phyloP scores from a whole-genome alignment of 148 eudicot species.

The Limonium bicolor region DNA sequence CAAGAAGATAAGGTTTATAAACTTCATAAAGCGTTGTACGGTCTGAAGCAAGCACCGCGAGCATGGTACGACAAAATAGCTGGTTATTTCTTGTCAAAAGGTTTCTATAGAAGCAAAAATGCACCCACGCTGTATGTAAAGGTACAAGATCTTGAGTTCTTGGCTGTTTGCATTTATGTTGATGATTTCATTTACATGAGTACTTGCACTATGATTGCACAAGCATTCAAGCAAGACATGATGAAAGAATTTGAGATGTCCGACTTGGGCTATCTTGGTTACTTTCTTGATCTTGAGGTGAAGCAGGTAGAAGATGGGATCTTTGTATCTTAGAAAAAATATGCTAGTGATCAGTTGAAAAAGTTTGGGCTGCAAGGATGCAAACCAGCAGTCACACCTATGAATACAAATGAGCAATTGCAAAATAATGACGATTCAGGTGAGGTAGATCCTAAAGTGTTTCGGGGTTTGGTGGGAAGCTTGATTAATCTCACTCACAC shows the following conservation, averaged over 20 bases:
- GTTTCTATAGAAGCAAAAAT: slow-evolving; percentile 1
- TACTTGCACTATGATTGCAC: neutral
- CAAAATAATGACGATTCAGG: neutral
- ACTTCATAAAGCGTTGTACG: neutral
- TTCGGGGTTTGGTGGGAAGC: too few species aligned
- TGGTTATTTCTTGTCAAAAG: neutral
- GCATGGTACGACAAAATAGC: neutral
- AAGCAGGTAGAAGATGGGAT: slow-evolving; percentile 1
- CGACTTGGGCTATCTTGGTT: slow-evolving; percentile 6
- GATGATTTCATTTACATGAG: slow-evolving; percentile 2
- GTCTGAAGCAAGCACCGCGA: neutral
- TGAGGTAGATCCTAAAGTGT: neutral
- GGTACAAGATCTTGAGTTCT: neutral
- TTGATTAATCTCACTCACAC: neutral
- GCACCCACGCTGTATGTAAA: slow-evolving; percentile 9
- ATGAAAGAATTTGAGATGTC: slow-evolving; percentile 13
- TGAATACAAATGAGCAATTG: slow-evolving; percentile 2
- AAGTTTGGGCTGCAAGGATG: neutral
- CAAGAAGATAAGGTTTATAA: neutral
- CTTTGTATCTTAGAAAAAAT: slow-evolving; percentile 9
- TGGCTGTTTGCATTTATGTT: slow-evolving; percentile 10
- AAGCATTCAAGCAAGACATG: neutral
- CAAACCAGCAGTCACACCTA: slow-evolving; percentile 8
- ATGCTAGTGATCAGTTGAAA: slow-evolving; percentile 1
- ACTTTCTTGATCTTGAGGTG: slow-evolving; percentile 11